Evolutionary conservation across 257 asterid species (phyloP).

Genomic region (Oldenlandia corymbosa): DNA sequence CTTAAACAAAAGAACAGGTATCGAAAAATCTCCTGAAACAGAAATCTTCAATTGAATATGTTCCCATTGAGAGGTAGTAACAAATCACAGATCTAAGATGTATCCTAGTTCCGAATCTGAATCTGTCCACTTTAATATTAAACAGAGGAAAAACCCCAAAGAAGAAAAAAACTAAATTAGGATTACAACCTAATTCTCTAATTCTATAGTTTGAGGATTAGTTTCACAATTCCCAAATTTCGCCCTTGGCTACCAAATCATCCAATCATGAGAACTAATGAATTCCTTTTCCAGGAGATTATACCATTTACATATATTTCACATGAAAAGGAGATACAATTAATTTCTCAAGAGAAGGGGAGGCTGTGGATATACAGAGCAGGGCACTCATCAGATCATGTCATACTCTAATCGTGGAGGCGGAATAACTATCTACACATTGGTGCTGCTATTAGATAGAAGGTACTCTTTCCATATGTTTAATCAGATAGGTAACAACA

Average conservation of each 20-base stretch:
- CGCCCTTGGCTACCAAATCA: neutral
- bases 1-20: too few relatives aligned
- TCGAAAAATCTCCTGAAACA: neutral
- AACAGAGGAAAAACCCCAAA: neutral
- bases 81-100: too few relatives aligned
- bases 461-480: neutral
- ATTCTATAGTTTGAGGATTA: too few relatives aligned
- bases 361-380: neutral
- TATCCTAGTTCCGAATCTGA: neutral
- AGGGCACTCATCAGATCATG: neutral
- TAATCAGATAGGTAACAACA: conserved; percentile 1
- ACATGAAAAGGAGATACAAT: neutral
- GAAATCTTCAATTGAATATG: neutral
- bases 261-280: neutral
- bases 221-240: neutral
- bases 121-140: neutral
- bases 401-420: neutral
- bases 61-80: neutral
- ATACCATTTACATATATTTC: neutral
- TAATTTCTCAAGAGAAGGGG: neutral
- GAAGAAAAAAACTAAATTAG: neutral
- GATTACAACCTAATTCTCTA: neutral
- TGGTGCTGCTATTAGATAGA: neutral
- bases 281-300: neutral
- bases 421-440: neutral